Evolutionary conservation across 768 basidiomycete genomes (phyloP), one percentile per base, ranked within the genome.

Genomic region (Kwoniella pini): DNA sequence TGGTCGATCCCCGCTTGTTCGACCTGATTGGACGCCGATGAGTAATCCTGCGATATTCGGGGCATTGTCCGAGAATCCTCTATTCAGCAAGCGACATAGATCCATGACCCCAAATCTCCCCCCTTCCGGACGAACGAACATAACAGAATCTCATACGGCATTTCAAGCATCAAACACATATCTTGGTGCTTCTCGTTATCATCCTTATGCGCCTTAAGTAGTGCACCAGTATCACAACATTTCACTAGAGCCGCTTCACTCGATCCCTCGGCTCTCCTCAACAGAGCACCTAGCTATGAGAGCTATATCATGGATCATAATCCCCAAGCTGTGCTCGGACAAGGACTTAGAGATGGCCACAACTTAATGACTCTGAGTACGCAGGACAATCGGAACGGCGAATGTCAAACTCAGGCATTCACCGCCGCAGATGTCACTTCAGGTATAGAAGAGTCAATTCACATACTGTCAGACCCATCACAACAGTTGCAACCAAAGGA

Each of bases 81-180:
- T 30, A 19, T 13, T 40, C 12, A 21, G 38, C n/a, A 58, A 58
- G 26, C 54, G 64, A 31, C 61, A 66, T 33, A 54, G 64, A n/a
- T 66, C 64, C 6, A 66, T 66, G 64, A 66, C 64, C 11, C 64
- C 64, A 6, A 52, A 53, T 31, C 21, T 65, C 6, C 36, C 38
- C 30, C 52, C 33, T 5, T 19, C 57, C 6, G 52, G 57, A 5
- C 39, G 51, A n/a, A 28, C 60, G 26, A 13, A 42, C 17, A 10
- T 50, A 3, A 28, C 15, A 31, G 36, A 33, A 22, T 12, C 9
- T 24, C n/a, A 31, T 19, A 21, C n/a, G n/a, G n/a, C 33, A 7
- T 31, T 49, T 15, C 36, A 49, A n/a, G 5, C 55, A 27, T 26
- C 42, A 9, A 33, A 19, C 3, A 24, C 53, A 22, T 54, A 46